These are phyloP conservation scores for Phaeosphaeria sp. DNA, from an alignment of 2,329 filamentous ascomycete species.

Conservation along the genomic window DNA sequence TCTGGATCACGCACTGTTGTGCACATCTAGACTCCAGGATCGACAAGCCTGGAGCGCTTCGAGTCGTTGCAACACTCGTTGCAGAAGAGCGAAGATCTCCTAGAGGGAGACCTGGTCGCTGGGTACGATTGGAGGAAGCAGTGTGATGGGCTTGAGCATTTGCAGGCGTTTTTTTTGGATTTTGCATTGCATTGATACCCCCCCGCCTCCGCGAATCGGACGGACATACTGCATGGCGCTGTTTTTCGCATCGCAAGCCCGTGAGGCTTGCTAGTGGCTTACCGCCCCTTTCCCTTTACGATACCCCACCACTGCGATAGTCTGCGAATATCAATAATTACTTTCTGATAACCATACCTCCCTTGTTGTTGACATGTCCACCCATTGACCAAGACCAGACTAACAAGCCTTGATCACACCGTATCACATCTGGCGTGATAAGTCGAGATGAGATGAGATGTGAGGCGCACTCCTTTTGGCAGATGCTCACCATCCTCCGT, in stretches of 20 bases:
- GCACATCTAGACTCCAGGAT: conserved; percentile 9
- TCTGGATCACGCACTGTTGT: conserved; percentile 9
- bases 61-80: not conserved
- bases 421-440: conserved; percentile 21
- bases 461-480: conserved; percentile 23
- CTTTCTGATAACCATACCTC: conserved; percentile 6
- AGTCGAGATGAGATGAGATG: conserved; percentile 34
- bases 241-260: conserved; percentile 30
- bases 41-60: not conserved
- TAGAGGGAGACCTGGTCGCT: conserved; percentile 5
- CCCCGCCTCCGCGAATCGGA: conserved; percentile 28
- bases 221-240: conserved; percentile 27
- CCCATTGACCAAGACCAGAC: conserved; percentile 1
- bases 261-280: conserved; percentile 32
- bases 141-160: conserved; percentile 23
- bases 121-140: conserved; percentile 20
- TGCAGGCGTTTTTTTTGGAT: conserved; percentile 20
- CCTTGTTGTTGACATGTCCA: not conserved
- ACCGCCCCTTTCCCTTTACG: conserved; percentile 36
- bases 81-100: conserved; percentile 1
- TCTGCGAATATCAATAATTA: conserved; percentile 7
- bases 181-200: conserved; percentile 28
- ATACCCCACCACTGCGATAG: conserved; percentile 30
- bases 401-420: conserved; percentile 12
- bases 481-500: conserved; percentile 2